Evolutionary conservation across 2,329 filamentous ascomycete species (phyloP), one percentile per base, ranked within the genome.

Genomic region (Coniochaeta sp.): DNA sequence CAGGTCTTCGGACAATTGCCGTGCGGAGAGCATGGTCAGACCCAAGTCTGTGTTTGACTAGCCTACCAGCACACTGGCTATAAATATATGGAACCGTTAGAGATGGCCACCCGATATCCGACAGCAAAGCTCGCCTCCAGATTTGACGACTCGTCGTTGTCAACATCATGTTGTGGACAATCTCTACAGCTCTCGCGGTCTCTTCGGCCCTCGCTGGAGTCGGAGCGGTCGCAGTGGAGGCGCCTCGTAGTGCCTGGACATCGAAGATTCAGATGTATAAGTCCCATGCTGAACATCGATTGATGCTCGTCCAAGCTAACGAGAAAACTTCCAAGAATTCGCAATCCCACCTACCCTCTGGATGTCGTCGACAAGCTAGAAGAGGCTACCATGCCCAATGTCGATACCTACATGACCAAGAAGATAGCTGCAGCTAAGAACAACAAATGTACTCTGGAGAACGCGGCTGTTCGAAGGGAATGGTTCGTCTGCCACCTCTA

Each of bases 361-460:
- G 69, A 70, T 55, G 58, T 63, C 3, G 68, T 71, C 30, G 70
- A 71, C 62, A 62, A 67, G 56, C 62, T 71, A 4, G 65, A 66
- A 34, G 61, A 64, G 28, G 58, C 59, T 5, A 68, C 68, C 47
- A 68, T 70, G 67, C 59, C 64, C 58, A 70, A 67, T 24, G 66
- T 70, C 32, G 65, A 70, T 12, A 62, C 59, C 3, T 71, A 63
- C 59, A 63, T 71, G 62, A 58, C 59, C 9, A 66, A 67, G 38
- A 69, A 69, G 60, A 63, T 63, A 22, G 62, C 62, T n/a, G 66
- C 66, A 4, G 61, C 60, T 50, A 65, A 63, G 57, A 67, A 65
- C 61, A 68, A 67, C 61, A 64, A 63, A 56, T 71, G 68, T 61
- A 69, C 69, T 10, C 63, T 70, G 17, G 67, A 69, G 36, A 70